Percentiles rank a stretch among this genome's conserved stretches.
Evolutionary conservation across 2,329 filamentous ascomycete genomes (phyloP).

Genomic region (Epichloe coenophiala): DNA sequence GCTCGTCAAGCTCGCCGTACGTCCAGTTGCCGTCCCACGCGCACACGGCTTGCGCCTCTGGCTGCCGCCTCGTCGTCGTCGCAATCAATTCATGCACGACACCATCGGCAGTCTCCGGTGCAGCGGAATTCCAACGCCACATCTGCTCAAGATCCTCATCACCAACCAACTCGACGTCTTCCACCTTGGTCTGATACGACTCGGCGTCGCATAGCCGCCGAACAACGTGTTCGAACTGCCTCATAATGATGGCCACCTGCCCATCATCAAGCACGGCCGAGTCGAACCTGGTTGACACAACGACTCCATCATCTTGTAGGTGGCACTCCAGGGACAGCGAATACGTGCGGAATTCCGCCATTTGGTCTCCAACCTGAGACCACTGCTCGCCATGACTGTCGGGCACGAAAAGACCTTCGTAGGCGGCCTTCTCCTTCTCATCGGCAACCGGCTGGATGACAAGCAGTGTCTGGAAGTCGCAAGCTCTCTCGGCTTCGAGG

Average conservation of each 20-base stretch:
- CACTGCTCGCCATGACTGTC: background rate
- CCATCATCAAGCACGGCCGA: conserved; percentile 1
- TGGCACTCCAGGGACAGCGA: conserved; percentile 2
- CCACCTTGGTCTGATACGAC: background rate
- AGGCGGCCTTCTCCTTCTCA: conserved; percentile 1
- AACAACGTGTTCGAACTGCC: conserved; percentile 6
- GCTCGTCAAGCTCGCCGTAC: conserved; percentile 11
- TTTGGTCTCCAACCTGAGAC: background rate
- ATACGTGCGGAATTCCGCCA: conserved; percentile 2
- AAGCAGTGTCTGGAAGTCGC: conserved; percentile 9
- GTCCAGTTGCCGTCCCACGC: conserved; percentile 15
- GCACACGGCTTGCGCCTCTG: conserved; percentile 3
- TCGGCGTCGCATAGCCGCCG: conserved; percentile 4
- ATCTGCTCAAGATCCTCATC: conserved; percentile 1
- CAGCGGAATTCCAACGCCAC: conserved; percentile 2
- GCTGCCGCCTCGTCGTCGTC: background rate
- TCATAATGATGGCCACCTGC: conserved; percentile 4
- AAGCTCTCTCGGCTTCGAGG: conserved; percentile 7
- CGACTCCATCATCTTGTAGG: conserved; percentile 3
- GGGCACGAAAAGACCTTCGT: background rate
- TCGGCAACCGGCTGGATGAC: conserved; percentile 1
- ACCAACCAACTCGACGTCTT: background rate
- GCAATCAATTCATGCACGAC: conserved; percentile 1
- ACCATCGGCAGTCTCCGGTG: background rate
- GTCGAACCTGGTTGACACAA: conserved; percentile 7